These are phyloP conservation scores for Colletotrichum siamense DNA, from an alignment of 2,329 filamentous ascomycete genomes.

Conservation along the genomic window DNA sequence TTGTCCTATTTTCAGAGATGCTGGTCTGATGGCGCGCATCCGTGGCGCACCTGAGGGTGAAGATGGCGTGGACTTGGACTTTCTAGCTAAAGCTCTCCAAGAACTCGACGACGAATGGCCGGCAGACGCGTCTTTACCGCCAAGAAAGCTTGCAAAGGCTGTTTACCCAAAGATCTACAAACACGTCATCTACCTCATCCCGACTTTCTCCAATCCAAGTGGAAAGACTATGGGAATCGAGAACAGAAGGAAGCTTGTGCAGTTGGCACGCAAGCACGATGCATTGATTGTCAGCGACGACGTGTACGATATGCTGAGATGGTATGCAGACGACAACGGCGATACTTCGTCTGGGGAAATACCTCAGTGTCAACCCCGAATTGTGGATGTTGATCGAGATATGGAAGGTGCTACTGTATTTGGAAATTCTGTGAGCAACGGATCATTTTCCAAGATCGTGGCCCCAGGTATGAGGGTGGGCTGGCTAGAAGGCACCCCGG, in stretches of 20 bases:
- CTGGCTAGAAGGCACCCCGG: constrained; percentile 77
- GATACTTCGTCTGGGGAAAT: constrained; percentile 30
- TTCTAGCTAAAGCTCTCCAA: constrained; percentile 52
- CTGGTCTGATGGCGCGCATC: constrained; percentile 50
- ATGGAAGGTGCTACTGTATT: constrained; percentile 64
- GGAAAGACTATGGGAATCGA: constrained; percentile 78
- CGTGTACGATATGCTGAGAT: constrained; percentile 92
- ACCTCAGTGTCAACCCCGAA: constrained; percentile 66
- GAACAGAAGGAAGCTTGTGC: constrained; percentile 72
- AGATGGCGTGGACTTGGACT: constrained; percentile 74
- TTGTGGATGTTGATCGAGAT: constrained; percentile 75
- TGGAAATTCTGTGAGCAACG: constrained; percentile 84
- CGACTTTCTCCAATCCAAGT: constrained; percentile 87
- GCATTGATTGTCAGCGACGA: constrained; percentile 86
- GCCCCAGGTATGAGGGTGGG: constrained; percentile 83
- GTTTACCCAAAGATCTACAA: constrained; percentile 77
- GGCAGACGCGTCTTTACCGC: not conserved
- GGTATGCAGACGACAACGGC: constrained; percentile 47
- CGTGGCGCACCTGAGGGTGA: constrained; percentile 77
- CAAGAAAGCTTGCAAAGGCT: not conserved
- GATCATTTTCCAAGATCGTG: constrained; percentile 86
- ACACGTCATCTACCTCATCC: constrained; percentile 86
- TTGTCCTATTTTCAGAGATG: constrained; percentile 63
- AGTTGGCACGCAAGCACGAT: constrained; percentile 77
- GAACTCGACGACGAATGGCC: not conserved